Evolutionary conservation across 495 filamentous ascomycete genomes (phyloP), one percentile per base, ranked within the genome.

Genomic region (Xylaria venustula): DNA sequence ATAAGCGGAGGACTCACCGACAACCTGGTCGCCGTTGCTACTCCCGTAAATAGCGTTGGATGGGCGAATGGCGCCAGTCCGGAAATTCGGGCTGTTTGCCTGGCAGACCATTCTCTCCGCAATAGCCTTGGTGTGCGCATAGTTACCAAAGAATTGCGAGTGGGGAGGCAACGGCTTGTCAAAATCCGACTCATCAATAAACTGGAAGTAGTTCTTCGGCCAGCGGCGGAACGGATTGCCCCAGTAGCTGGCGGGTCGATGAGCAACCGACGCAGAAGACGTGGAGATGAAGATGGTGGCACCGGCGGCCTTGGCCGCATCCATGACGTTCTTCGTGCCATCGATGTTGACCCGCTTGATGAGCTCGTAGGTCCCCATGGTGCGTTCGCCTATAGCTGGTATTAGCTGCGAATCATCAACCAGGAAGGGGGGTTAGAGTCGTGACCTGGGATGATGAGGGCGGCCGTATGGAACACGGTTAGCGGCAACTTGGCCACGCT

Each of bases 401-500:
- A 15, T 40, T 40, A 40, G 37, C 15, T 40, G 14, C 3, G 37
- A 7, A 15, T 40, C 14, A 12, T 40, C 37, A 15, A n/a, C n/a
- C 11, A 34, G 30, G 30, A 34, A 40, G 15, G 3, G 37, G 14
- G 7, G 37, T 40, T 40, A 11, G 11, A 34, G 30, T 40, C 14
- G 14, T 40, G 7, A 40, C 37, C 73, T 0, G 80, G 71, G 5
- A 77, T 68, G 48, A 87, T 83, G 6, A 75, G 64, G 0, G 82
- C 83, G 15, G 83, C 83, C 0, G 80, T 85, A 68, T 86, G 84
- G 64, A 80, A 86, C 23, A 86, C 82, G 11, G 83, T 85, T 20
- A 86, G 64, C 17, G 83, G 79, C 2, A 78, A 71, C 3, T 72
- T 54, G 30, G 79, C 70, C 3, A 81, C 78, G 1, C 69, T 65